Conservation (phyloP, 2,329 filamentous ascomycete species). For the Fusarium algeriense region DNA sequence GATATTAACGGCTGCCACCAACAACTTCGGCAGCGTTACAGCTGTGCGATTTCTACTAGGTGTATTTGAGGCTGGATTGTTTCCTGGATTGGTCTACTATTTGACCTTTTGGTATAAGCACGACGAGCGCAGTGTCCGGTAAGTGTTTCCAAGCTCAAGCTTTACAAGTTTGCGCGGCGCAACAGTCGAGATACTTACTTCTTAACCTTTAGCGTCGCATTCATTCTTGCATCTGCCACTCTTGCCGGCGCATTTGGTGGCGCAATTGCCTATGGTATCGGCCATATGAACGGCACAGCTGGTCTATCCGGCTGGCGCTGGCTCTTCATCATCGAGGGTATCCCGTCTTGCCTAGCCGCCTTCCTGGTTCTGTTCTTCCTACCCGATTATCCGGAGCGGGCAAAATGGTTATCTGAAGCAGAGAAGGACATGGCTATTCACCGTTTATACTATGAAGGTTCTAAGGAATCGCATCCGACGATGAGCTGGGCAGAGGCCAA, state of each 20-base stretch:
- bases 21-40: slow-evolving; percentile 72
- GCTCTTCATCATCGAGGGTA: slow-evolving; percentile 73
- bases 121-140: slow-evolving; percentile 74
- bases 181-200: slow-evolving; percentile 24
- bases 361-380: slow-evolving; percentile 74
- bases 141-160: slow-evolving; percentile 15
- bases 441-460: slow-evolving; percentile 61
- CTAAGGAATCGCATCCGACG: slow-evolving; percentile 69
- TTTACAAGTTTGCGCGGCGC: slow-evolving; percentile 1
- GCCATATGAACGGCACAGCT: slow-evolving; percentile 73
- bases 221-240: slow-evolving; percentile 77
- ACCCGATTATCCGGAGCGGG: slow-evolving; percentile 75
- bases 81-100: slow-evolving; percentile 70
- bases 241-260: slow-evolving; percentile 80
- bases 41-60: slow-evolving; percentile 77
- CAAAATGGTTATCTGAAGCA: slow-evolving; percentile 69
- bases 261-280: slow-evolving; percentile 78
- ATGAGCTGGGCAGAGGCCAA: slow-evolving; percentile 77
- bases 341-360: slow-evolving; percentile 73
- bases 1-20: slow-evolving; percentile 73
- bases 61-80: slow-evolving; percentile 77
- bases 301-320: slow-evolving; percentile 78
- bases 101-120: slow-evolving; percentile 81
- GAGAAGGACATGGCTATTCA: slow-evolving; percentile 68
- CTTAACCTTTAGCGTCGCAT: slow-evolving; percentile 65